Base-by-base conservation (phyloP, 1,284 basidiomycete species). In the Moesziomyces sp. region DNA sequence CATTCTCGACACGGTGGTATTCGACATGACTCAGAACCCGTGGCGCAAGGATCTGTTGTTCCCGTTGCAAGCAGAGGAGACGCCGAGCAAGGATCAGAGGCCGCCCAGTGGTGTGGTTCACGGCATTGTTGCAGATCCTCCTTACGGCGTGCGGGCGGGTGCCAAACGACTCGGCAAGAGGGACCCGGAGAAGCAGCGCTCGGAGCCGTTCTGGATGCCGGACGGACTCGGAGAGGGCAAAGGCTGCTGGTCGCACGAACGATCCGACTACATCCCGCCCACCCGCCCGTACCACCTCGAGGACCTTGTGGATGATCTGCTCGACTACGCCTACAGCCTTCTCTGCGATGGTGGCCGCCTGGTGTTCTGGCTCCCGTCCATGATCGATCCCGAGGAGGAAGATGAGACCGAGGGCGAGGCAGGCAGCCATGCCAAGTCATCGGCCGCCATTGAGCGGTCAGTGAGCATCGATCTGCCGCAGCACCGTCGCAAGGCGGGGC, bases 91-190 rank as follows among this genome's bases (percentile, higher is more conserved):
- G n/a, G n/a, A 13, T 5, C 21, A 18, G n/a, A 55, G 14, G 52
- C 56, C 50, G 49, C 54, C 59, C 2, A 55, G 35, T 2, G 91
- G 89, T 4, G 85, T 97, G 14, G 92, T 99, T 69, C 97, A 99
- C 80, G 94, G 95, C 1, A 96, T 99, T 71, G 87, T 83, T 8
- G 76, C 79, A 8, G 81, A 80, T 50, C 80, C 66, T 35, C 60
- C 80, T 90, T 96, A 99, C 84, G 97, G 96, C 11, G 93, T 99
- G 0, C 88, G 97, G 30, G 96, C 97, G 18, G 97, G 97, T 1
- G 97, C 97, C 3, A 99, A 99, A 85, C 88, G 95, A 38, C 87
- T 97, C 1, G 97, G 97, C 0, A 88, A 93, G 53, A 86, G 86
- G 57, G 85, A 86, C 30, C 76, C 83, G 14, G 77, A 81, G 60